Evolutionary conservation across 805 yeast genomes (phyloP).

Genomic region (Tetrapisispora pingtungensis): DNA sequence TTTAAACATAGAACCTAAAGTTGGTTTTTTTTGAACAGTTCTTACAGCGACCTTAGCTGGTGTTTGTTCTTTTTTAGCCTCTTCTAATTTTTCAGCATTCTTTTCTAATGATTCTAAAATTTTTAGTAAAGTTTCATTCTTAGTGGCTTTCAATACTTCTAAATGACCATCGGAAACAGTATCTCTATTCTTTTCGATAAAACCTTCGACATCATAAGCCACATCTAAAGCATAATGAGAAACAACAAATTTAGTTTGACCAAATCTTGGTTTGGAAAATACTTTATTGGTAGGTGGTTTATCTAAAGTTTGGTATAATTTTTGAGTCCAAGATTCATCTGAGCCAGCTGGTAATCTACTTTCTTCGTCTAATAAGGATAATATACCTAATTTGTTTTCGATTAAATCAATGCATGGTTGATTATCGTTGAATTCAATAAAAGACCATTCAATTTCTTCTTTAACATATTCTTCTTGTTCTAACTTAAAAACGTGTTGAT

Average conservation of each 20-base stretch:
- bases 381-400: constrained; percentile 79
- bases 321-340: constrained; percentile 86
- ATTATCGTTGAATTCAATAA: constrained; percentile 90
- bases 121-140: constrained; percentile 53
- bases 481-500: constrained; percentile 91
- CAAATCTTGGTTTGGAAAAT: constrained; percentile 89
- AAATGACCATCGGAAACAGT: constrained; percentile 94
- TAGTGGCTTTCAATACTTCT: constrained; percentile 65
- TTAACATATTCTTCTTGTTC: constrained; percentile 92
- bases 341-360: constrained; percentile 88
- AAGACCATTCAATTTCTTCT: constrained; percentile 93
- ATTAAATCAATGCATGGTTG: constrained; percentile 93
- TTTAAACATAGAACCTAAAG: constrained; percentile 90
- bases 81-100: constrained; percentile 38
- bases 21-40: constrained; percentile 64
- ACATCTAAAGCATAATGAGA: constrained; percentile 94
- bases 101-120: constrained; percentile 58
- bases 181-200: constrained; percentile 93
- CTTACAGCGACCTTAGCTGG: constrained; percentile 36
- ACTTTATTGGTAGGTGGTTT: constrained; percentile 66
- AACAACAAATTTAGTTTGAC: constrained; percentile 81
- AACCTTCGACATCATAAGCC: constrained; percentile 83
- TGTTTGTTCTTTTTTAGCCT: constrained; percentile 26
- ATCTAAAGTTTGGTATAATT: constrained; percentile 76
- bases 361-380: constrained; percentile 87